Evolutionary conservation across 768 basidiomycete genomes (phyloP).

Genomic region (Lentinus tigrinus): DNA sequence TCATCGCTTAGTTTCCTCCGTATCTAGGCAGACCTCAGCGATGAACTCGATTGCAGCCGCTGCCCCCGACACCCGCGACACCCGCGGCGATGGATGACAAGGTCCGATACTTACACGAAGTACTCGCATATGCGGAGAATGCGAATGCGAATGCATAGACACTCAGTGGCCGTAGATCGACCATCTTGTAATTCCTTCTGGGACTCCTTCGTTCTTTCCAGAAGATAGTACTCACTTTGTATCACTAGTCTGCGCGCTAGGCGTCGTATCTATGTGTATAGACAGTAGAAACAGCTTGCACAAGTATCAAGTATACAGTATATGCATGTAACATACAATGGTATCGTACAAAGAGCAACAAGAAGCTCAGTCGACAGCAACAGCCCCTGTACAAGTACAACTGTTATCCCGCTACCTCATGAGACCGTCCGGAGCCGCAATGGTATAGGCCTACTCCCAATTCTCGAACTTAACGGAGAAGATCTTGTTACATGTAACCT

Average conservation of each 20-base stretch:
- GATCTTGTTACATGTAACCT: constrained; percentile 10
- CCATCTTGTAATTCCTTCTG: not conserved
- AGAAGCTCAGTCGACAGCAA: too few relatives aligned
- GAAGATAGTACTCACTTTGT: too few relatives aligned
- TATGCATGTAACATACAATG: too few relatives aligned
- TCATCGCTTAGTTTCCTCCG: not conserved
- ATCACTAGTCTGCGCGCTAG: too few relatives aligned
- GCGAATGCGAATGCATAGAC: not conserved
- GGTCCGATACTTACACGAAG: not conserved
- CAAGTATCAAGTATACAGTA: too few relatives aligned
- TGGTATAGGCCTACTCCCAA: not conserved
- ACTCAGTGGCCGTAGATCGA: too few relatives aligned
- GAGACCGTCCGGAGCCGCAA: not conserved
- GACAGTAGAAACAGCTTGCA: too few relatives aligned
- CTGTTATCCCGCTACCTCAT: too few relatives aligned
- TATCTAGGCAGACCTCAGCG: not conserved
- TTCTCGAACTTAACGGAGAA: constrained; percentile 14
- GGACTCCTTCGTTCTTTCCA: too few relatives aligned
- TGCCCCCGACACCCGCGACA: not conserved
- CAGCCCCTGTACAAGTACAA: too few relatives aligned
- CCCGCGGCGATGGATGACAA: not conserved
- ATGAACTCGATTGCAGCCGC: not conserved
- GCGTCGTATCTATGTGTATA: too few relatives aligned
- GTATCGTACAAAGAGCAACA: too few relatives aligned
- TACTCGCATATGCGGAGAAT: not conserved